Evolutionary conservation across 2,329 filamentous ascomycete species (phyloP), one percentile per base, ranked within the genome.

Genomic region (Teratosphaeria viscida): DNA sequence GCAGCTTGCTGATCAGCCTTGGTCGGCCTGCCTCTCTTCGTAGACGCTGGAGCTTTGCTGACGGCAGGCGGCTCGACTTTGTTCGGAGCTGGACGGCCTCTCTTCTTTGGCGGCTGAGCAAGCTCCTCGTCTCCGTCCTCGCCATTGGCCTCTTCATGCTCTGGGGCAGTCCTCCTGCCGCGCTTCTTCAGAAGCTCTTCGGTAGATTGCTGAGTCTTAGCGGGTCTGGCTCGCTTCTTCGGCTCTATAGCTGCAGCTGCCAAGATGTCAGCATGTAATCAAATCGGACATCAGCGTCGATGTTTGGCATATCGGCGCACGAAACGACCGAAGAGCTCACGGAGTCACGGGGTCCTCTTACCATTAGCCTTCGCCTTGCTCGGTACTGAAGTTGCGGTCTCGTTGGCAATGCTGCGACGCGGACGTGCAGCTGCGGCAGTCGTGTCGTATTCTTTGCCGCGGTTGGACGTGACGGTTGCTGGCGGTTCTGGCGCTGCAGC

Each of bases 391-490:
- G 54, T 14, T 19, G 16, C 23, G 37, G 2, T 34, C 5, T 54
- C 47, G 26, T 55, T 56, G 16, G 56, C 55, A 29, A 53, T 58
- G 12, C 43, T 57, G 57, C 66, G 65, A 29, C 60, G 60, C 57
- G 67, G 60, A 58, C 68, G 66, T 55, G 58, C 63, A 27, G 61
- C 59, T 39, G 67, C 67, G 35, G 70, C 69, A 23, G 69, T 71
- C 10, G 66, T 64, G 34, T 67, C 65, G 55, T 63, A 56, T 23
- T 66, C 67, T 57, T 63, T 69, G 39, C 68, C 65, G 56, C 64
- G 62, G 27, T 58, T 64, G 23, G 63, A 62, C 1, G 66, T 67
- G 47, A 68, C 57, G 7, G 64, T 62, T 2, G 61, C 47, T 49
- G 59, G 32, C 19, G 35, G 39, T 16, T 55, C 54, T n/a, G 54